Evolutionary conservation across 176 grass and related monocot genomes (phyloP), one percentile per base, ranked within the genome.

Genomic region (Olyra latifolia): DNA sequence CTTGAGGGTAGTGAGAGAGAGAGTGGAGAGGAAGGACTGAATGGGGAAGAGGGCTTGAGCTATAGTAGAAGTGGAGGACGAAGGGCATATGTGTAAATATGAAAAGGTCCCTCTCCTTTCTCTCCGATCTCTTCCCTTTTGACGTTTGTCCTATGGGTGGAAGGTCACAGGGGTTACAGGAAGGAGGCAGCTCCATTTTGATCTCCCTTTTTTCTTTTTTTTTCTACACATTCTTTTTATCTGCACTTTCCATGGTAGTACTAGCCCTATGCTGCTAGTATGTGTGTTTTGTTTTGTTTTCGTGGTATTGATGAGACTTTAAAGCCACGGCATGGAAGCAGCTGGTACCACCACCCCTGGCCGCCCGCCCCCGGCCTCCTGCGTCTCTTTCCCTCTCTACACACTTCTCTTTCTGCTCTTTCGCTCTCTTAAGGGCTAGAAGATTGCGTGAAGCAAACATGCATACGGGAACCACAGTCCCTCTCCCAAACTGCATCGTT

Each of bases 371-470:
- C 47, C 44, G 61, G 45, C 27, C 7, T 13, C 41, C 14, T 11
- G 48, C 52, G 38, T 76, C 69, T 32, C 68, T 80, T 76, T 86
- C 91, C 66, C 85, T 83, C 62, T 52, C 86, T 85, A 57, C 75
- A 76, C 74, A 75, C 88, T 69, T 69, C 66, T 83, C 85, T 88
- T 84, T 90, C 71, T 80, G 60, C 75, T 79, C 61, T 82, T 91
- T 88, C 84, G 66, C 86, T 85, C 86, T 72, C 80, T 87, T 58
- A 75, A 77, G 71, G 82, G 88, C 71, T 91, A 75, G 92, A 89
- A 82, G 80, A 80, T 98, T 98, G 95, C 95, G 92, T 98, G 92
- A 98, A 98, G 92, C 90, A 95, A 98, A 74, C 92, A 93, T 77
- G 81, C 82, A 92, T 88, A 76, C 58, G 53, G 57, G 66, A 47